Conservation (phyloP, 2,329 filamentous ascomycete species). For the Lecanoromycetidae sp. region DNA sequence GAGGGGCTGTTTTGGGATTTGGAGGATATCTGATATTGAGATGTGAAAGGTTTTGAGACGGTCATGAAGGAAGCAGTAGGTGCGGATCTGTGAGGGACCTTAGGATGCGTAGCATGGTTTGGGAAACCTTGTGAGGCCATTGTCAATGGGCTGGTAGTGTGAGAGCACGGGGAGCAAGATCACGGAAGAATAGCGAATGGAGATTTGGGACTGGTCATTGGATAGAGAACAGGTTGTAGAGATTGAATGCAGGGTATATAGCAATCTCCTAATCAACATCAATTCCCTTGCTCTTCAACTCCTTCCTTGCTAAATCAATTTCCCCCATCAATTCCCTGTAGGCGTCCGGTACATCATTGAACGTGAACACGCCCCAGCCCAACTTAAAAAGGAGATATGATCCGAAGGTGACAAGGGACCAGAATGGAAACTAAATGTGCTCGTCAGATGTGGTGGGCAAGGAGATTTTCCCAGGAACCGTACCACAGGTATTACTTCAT, state of each 20-base stretch:
- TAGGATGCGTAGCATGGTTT: too few species aligned
- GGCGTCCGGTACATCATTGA: constrained; percentile 88
- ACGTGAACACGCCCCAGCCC: constrained; percentile 84
- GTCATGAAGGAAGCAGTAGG: too few species aligned
- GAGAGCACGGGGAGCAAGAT: not conserved
- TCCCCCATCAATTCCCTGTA: constrained; percentile 80
- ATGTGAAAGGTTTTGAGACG: too few species aligned
- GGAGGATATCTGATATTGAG: too few species aligned
- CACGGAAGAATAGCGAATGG: too few species aligned
- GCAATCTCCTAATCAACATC: constrained; percentile 51
- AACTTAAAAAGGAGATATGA: constrained; percentile 85
- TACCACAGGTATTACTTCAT: constrained; percentile 82
- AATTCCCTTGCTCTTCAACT: constrained; percentile 62
- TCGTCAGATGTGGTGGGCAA: constrained; percentile 3
- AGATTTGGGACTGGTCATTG: too few species aligned
- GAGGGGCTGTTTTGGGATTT: too few species aligned
- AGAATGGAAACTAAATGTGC: constrained; percentile 68
- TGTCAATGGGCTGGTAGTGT: too few species aligned
- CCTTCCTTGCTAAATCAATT: constrained; percentile 63
- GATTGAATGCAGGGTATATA: not conserved
- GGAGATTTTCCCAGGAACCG: constrained; percentile 27
- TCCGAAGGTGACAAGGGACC: constrained; percentile 80
- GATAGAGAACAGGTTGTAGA: not conserved
- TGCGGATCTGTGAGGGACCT: too few species aligned
- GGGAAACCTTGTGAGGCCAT: too few species aligned